Percentiles rank a stretch among this genome's conserved stretches.
Conservation (phyloP, 2,329 filamentous ascomycete species). For the Fusarium odoratissimum region DNA sequence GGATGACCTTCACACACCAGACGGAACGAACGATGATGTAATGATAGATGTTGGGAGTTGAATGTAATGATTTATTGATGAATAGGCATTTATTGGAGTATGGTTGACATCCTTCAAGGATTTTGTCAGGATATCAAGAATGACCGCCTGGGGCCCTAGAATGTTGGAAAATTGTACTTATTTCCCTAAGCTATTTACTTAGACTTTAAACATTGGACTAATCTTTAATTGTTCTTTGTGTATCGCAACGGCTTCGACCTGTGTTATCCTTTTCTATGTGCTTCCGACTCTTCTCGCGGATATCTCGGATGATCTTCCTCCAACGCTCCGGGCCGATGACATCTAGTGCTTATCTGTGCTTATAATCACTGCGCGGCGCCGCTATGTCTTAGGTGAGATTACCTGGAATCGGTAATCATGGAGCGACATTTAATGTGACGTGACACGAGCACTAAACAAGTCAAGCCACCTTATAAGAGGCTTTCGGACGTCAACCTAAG, state of each 20-base stretch:
- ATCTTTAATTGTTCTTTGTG: no score
- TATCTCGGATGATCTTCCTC: neutral
- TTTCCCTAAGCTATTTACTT: neutral
- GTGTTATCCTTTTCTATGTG: neutral
- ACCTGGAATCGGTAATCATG: rapidly evolving
- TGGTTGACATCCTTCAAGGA: neutral
- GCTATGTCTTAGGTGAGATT: neutral
- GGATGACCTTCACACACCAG: rapidly evolving
- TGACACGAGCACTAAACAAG: neutral
- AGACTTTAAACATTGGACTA: neutral
- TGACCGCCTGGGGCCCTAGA: rapidly evolving
- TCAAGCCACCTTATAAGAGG: neutral
- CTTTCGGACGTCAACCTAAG: rapidly evolving
- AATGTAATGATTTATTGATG: neutral
- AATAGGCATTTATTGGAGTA: neutral
- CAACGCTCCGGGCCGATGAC: rapidly evolving
- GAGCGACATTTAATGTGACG: neutral
- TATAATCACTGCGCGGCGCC: rapidly evolving
- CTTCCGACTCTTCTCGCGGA: no score
- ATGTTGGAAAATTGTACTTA: no score
- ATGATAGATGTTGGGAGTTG: rapidly evolving
- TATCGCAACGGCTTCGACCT: no score
- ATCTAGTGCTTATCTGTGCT: neutral
- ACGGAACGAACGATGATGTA: neutral
- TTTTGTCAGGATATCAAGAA: neutral